Conservation (phyloP, 2,329 filamentous ascomycete species). For the Penicillium hordei region DNA sequence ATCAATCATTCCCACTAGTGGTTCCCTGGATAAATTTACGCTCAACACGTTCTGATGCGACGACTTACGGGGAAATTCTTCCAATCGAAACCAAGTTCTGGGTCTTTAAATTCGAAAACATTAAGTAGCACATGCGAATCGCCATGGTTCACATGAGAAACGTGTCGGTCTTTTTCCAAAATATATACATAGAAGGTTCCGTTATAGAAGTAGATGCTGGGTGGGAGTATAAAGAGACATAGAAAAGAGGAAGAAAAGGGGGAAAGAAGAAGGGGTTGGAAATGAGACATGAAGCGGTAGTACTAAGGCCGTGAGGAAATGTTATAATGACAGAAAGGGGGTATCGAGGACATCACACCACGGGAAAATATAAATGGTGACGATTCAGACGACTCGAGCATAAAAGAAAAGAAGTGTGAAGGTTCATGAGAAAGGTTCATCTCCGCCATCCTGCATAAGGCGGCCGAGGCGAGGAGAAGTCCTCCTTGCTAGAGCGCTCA, state of each 20-base stretch:
- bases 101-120: slow-evolving; percentile 4
- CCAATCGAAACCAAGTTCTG: not conserved
- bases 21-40: not conserved
- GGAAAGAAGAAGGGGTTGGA: not conserved
- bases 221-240: slow-evolving; percentile 1
- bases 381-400: not conserved
- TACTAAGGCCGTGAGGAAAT: not conserved
- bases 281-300: not conserved
- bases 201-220: slow-evolving; percentile 1
- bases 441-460: slow-evolving; percentile 26
- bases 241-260: not conserved
- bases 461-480: slow-evolving; percentile 15
- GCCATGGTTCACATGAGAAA: slow-evolving; percentile 1
- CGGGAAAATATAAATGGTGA: not conserved
- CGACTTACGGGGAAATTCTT: not conserved
- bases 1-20: too few relatives aligned
- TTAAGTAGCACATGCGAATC: slow-evolving; percentile 14
- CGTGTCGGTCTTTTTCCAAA: not conserved
- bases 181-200: slow-evolving; percentile 18
- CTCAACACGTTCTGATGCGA: not conserved
- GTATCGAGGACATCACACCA: not conserved
- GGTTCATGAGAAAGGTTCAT: slow-evolving; percentile 10
- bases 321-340: not conserved
- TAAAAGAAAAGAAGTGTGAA: not conserved
- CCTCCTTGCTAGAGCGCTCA: slow-evolving; percentile 32